Percentiles rank a stretch among this genome's conserved stretches.
These are phyloP conservation scores for Gyromitra esculenta DNA, from an alignment of 2,329 filamentous ascomycete species.

Conservation along the genomic window DNA sequence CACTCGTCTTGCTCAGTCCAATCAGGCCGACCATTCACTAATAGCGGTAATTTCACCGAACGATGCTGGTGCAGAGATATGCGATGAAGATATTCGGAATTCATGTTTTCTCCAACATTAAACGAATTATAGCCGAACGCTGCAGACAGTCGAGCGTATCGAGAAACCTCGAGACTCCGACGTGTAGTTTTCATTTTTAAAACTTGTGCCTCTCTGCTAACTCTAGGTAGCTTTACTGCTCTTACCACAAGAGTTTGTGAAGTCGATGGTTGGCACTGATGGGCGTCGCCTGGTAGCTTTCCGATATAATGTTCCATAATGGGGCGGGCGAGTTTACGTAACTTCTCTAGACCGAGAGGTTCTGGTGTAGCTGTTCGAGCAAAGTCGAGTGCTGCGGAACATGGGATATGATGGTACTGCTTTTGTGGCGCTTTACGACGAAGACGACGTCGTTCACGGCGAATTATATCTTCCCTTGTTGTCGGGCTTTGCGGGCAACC, in stretches of 20 bases:
- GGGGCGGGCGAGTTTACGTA: slow-evolving; percentile 28
- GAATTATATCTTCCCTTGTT: slow-evolving; percentile 14
- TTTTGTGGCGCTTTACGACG: neutral
- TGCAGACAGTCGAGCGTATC: slow-evolving; percentile 11
- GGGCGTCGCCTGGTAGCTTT: neutral
- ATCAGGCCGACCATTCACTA: slow-evolving; percentile 39
- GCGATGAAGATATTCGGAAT: neutral
- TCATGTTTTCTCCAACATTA: neutral
- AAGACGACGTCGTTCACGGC: slow-evolving; percentile 23
- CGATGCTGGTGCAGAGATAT: slow-evolving; percentile 10
- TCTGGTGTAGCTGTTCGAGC: slow-evolving; percentile 43
- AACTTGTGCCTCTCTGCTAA: neutral
- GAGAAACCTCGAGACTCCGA: slow-evolving; percentile 15
- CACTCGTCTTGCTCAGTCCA: slow-evolving; percentile 50
- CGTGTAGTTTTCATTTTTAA: slow-evolving; percentile 13
- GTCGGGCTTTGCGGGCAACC: neutral
- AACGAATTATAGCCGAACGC: neutral
- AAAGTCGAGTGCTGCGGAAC: slow-evolving; percentile 46
- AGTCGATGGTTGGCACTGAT: slow-evolving; percentile 3
- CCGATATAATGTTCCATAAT: slow-evolving; percentile 32
- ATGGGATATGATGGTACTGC: slow-evolving; percentile 47
- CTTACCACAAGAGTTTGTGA: slow-evolving; percentile 1
- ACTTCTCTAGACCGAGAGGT: slow-evolving; percentile 17
- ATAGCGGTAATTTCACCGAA: neutral
- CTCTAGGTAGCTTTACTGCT: neutral